Base-by-base conservation (phyloP, 2,329 filamentous ascomycete genomes). In the Claviceps sp. region DNA sequence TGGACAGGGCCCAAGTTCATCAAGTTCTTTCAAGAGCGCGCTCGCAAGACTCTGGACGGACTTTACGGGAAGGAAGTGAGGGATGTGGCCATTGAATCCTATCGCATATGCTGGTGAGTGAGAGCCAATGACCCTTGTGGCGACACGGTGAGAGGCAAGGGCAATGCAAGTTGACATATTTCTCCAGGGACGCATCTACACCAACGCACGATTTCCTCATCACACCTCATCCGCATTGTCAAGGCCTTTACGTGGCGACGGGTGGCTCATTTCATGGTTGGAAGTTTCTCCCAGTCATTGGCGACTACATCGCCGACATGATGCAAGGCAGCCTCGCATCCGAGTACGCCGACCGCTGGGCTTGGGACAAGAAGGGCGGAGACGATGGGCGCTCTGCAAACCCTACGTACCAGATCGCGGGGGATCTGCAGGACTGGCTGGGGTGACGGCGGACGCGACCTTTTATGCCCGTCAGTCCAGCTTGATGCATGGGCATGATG, bases 211-310 rank as follows among this genome's bases (percentile, higher is more conserved):
- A 83, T 59, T 80, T 80, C 58, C 68, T 84, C 50, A 75, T 84
- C 57, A 72, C 73, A 7, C 73, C 77, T 2, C 70, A 78, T 54
- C 63, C 70, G 5, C 64, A 70, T 57, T 79, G 55, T 53, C 58
- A 60, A 40, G 78, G 77, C 53, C 63, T 85, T 14, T 82, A 76
- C 61, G 61, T 85, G 23, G 80, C 80, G 0, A 77, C 76, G 0
- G 80, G 77, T 13, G 80, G 81, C 1, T 82, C 78, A 13, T 81
- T 83, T 55, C 80, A 84, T 60, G 75, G 76, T 34, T 83, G 76
- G 73, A 83, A 84, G 62, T 82, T 84, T 59, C 66, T 84, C 26
- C 80, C 80, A 1, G 76, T 75, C 23, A 76, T 82, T 55, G 80
- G 80, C 3, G 74, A 76, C 53, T 83, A 83, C 61, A 68, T 80